Conservation (phyloP, 2,329 filamentous ascomycete genomes). For the Zelopaecilomyces penicillatus region DNA sequence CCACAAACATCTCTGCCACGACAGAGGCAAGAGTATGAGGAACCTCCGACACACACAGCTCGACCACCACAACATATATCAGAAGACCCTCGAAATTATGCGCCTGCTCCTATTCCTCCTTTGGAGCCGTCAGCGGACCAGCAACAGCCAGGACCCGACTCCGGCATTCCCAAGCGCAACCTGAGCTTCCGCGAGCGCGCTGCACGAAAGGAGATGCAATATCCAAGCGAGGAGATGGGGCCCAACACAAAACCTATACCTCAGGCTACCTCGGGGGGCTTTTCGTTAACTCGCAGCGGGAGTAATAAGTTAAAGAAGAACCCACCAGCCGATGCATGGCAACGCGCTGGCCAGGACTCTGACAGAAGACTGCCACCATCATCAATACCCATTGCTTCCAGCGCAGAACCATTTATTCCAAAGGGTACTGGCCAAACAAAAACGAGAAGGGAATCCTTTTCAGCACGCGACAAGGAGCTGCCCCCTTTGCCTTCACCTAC, state of each 20-base stretch:
- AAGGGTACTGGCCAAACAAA: constrained; percentile 4
- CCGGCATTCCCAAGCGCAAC: constrained; percentile 42
- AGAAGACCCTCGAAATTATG: constrained; percentile 13
- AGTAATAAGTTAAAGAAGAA: constrained; percentile 54
- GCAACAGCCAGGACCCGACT: constrained; percentile 14
- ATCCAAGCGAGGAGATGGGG: constrained; percentile 20
- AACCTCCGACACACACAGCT: constrained; percentile 10
- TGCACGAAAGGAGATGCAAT: constrained; percentile 33
- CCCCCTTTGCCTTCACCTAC: constrained; percentile 17
- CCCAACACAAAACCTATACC: constrained; percentile 20
- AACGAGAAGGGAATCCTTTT: constrained; percentile 10
- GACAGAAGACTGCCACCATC: constrained; percentile 24
- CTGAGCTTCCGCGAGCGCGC: constrained; percentile 54
- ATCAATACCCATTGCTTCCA: constrained; percentile 1
- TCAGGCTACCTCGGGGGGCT: constrained; percentile 23
- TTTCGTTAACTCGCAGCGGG: constrained; percentile 36
- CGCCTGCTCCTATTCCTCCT: constrained; percentile 13
- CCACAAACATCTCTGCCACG: constrained; percentile 5
- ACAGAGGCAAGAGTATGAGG: constrained; percentile 9
- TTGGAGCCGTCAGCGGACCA: constrained; percentile 4
- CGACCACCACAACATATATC: constrained; percentile 16
- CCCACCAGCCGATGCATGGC: constrained; percentile 44
- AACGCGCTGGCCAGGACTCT: constrained; percentile 32
- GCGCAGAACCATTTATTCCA: constrained; percentile 1
- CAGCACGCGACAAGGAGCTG: constrained; percentile 23